Conservation (phyloP, 2,329 filamentous ascomycete species). For the Epichloe uncinata region DNA sequence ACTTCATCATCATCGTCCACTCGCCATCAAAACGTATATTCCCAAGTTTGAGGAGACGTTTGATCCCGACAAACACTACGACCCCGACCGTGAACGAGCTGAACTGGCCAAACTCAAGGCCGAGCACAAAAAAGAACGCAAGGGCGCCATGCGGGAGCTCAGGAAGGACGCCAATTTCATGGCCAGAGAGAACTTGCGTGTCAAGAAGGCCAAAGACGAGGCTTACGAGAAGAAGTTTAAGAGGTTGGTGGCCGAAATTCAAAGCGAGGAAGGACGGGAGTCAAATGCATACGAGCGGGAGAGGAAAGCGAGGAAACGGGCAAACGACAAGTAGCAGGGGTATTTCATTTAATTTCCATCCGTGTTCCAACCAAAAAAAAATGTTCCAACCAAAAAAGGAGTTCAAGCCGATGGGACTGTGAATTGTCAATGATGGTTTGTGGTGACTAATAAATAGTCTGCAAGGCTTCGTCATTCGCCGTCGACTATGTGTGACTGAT, state of each 20-base stretch:
- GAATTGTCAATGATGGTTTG: not conserved
- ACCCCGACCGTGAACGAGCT: constrained; percentile 80
- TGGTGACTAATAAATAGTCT: not conserved
- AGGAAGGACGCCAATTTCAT: constrained; percentile 93
- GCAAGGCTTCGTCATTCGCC: no score
- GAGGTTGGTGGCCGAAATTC: constrained; percentile 84
- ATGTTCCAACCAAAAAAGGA: not conserved
- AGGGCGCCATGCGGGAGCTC: constrained; percentile 87
- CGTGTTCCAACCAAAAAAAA: not conserved
- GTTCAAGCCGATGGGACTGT: no score
- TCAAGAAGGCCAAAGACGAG: constrained; percentile 88
- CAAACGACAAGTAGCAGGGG: constrained; percentile 30
- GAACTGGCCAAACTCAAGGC: constrained; percentile 73
- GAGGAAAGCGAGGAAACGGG: constrained; percentile 59
- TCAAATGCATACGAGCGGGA: constrained; percentile 82
- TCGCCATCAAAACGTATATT: constrained; percentile 75
- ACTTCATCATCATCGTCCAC: constrained; percentile 76
- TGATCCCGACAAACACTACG: constrained; percentile 94
- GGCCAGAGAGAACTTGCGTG: constrained; percentile 72
- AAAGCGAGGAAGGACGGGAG: constrained; percentile 81
- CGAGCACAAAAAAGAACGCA: constrained; percentile 89
- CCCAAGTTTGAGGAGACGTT: constrained; percentile 95
- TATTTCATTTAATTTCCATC: not conserved
- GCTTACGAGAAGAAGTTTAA: constrained; percentile 97
- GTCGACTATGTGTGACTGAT: no score